phyloP scores from a whole-genome alignment of 2,329 filamentous ascomycete genomes.

The Daldinia sp. region DNA sequence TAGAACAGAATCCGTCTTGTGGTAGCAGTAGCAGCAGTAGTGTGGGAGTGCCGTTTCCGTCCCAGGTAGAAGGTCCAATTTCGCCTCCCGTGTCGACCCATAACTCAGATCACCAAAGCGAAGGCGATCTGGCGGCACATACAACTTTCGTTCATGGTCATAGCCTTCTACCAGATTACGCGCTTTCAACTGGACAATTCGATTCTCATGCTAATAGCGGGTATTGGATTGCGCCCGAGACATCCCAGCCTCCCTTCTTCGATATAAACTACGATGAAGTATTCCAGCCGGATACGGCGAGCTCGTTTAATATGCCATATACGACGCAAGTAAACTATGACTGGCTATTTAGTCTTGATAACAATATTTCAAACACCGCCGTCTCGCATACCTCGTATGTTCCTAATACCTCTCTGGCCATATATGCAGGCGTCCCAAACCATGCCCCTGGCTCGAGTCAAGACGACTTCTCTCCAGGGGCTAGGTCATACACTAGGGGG shows the following conservation, averaged over 20 bases:
- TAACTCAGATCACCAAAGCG: constrained; percentile 34
- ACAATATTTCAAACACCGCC: constrained; percentile 15
- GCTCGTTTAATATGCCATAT: constrained; percentile 74
- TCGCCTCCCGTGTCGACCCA: constrained; percentile 38
- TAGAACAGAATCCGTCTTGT: constrained; percentile 21
- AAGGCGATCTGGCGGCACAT: constrained; percentile 19
- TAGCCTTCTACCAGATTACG: constrained; percentile 27
- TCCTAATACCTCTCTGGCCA: constrained; percentile 12
- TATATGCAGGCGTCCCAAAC: constrained; percentile 25
- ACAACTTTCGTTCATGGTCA: constrained; percentile 16
- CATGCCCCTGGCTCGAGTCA: constrained; percentile 10
- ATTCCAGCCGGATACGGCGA: constrained; percentile 71
- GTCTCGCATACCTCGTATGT: constrained; percentile 26
- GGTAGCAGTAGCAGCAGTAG: constrained; percentile 14
- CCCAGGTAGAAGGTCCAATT: constrained; percentile 31
- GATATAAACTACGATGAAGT: constrained; percentile 61
- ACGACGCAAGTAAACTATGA: constrained; percentile 73
- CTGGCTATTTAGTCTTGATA: constrained; percentile 68
- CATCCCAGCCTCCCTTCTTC: constrained; percentile 26
- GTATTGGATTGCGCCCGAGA: constrained; percentile 27
- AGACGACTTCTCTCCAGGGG: constrained; percentile 14
- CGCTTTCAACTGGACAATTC: constrained; percentile 25
- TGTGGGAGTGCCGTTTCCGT: constrained; percentile 9
- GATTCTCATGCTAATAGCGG: constrained; percentile 19
- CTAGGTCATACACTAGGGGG: constrained; percentile 18